Conservation (phyloP, 768 basidiomycete species). For the Boletus eberwhitei region DNA sequence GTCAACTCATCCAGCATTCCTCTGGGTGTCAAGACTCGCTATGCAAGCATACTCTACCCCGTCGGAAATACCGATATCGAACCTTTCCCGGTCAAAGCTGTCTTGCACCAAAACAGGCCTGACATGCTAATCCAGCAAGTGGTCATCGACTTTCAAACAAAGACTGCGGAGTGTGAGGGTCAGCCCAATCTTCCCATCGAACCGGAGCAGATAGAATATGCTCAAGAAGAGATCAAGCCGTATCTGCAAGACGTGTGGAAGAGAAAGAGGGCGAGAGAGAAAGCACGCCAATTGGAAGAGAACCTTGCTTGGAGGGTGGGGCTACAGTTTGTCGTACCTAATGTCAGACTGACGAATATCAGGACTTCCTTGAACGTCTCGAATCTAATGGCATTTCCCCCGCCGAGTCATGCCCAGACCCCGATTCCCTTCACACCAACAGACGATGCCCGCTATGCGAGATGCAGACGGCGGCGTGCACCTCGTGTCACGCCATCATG, state of each 20-base stretch:
- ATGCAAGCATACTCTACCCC: slow-evolving; percentile 16
- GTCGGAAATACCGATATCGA: background rate
- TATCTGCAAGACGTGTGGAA: slow-evolving; percentile 12
- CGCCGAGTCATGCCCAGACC: background rate
- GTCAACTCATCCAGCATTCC: background rate
- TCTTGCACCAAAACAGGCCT: slow-evolving; percentile 13
- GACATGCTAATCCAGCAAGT: slow-evolving; percentile 9
- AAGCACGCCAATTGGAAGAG: slow-evolving; percentile 1
- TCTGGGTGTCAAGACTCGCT: slow-evolving; percentile 4
- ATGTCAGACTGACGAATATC: background rate
- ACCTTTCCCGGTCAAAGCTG: slow-evolving; percentile 10
- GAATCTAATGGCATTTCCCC: slow-evolving; percentile 3
- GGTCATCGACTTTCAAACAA: slow-evolving; percentile 16
- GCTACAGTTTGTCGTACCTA: background rate
- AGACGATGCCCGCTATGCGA: slow-evolving; percentile 16
- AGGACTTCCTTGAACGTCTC: slow-evolving; percentile 20
- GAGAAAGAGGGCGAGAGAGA: slow-evolving; percentile 2
- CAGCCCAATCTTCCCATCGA: slow-evolving; percentile 15
- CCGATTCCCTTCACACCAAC: background rate
- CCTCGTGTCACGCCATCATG: slow-evolving; percentile 9
- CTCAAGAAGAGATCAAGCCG: slow-evolving; percentile 10
- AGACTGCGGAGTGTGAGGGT: slow-evolving; percentile 12
- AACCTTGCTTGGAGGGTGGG: slow-evolving; percentile 14
- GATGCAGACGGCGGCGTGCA: slow-evolving; percentile 4
- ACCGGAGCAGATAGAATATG: slow-evolving; percentile 18